Percentiles rank a stretch among this genome's conserved stretches.
These are phyloP conservation scores for Nakazawaea ernobii DNA, from an alignment of 805 yeast species.

Conservation along the genomic window DNA sequence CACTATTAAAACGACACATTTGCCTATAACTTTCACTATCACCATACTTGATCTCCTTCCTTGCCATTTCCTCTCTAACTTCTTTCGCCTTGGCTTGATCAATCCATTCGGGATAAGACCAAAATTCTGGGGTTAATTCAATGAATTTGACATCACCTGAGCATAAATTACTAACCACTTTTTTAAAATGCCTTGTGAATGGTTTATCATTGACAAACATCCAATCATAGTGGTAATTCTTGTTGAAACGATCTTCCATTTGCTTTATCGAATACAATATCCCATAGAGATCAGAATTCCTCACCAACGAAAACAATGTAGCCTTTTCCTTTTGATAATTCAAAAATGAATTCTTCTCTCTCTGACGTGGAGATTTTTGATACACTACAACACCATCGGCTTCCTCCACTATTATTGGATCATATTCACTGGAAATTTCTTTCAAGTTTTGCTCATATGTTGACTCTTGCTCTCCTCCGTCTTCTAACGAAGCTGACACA, in stretches of 20 bases:
- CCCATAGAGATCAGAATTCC: conserved; percentile 53
- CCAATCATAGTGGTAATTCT: conserved; percentile 62
- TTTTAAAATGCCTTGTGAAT: conserved; percentile 50
- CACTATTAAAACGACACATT: conserved; percentile 75
- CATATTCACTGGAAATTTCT: neutral
- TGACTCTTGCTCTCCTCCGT: neutral
- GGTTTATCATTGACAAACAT: conserved; percentile 65
- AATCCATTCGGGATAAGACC: conserved; percentile 66
- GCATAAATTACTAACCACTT: conserved; percentile 38
- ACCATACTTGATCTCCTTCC: conserved; percentile 39
- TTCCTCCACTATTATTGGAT: neutral
- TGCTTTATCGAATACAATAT: conserved; percentile 51
- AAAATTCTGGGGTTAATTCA: conserved; percentile 48
- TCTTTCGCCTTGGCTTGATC: conserved; percentile 44
- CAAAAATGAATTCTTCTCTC: neutral
- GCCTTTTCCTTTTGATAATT: conserved; percentile 42
- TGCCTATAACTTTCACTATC: conserved; percentile 45
- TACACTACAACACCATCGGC: conserved; percentile 1
- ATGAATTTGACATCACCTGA: conserved; percentile 60
- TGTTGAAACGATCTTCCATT: conserved; percentile 61
- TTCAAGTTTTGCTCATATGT: neutral
- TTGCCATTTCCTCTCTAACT: conserved; percentile 38
- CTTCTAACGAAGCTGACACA: neutral
- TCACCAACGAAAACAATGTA: conserved; percentile 59
- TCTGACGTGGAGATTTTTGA: conserved; percentile 3